Base-by-base conservation (phyloP, 495 filamentous ascomycete species). In the Penicillium parvum region DNA sequence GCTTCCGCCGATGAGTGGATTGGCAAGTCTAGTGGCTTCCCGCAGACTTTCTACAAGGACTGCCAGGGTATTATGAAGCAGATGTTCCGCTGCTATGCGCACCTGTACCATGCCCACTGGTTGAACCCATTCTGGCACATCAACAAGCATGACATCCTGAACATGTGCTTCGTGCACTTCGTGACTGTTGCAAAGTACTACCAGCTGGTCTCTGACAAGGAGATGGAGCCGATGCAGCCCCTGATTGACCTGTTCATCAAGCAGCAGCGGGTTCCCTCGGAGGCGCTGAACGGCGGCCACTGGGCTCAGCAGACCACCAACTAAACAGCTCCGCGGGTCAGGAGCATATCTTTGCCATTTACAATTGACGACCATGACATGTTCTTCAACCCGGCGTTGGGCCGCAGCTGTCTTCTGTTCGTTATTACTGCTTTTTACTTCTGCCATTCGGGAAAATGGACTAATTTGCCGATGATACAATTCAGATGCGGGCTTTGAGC, bases 11-110 rank as follows among this genome's bases (percentile, higher is more conserved):
- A 73, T 26, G 79, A 86, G 34, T 96, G 88, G 88, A 69, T 94
- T 40, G 90, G 90, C 47, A 91, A 90, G 67, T 76, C 81, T 25
- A 88, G 84, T 49, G 88, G 90, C 14, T 96, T 96, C 64, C 90
- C 89, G 10, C 80, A 83, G 53, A 82, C 83, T 17, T 94, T 94
- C 62, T 78, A 89, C 55, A 77, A 83, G 50, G 88, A 95, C 52
- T 86, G 86, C 69, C 83, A 87, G 65, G 88, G 82, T 47, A 91
- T 95, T 54, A 94, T 90, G 76, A 83, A 90, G 50, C 90, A 96
- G 68, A 96, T 96, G 85, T 92, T 95, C 76, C 88, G 90, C 26
- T 88, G 90, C 63, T 96, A 96, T 53, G 84, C 88, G 23, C 90
- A 96, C 67, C 74, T 91, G 19, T 91, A 91, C 71, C 87, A 87